These are phyloP conservation scores for Thalassiosira exigua DNA, from an alignment of 352 stramenopile genomes.

Conservation along the genomic window DNA sequence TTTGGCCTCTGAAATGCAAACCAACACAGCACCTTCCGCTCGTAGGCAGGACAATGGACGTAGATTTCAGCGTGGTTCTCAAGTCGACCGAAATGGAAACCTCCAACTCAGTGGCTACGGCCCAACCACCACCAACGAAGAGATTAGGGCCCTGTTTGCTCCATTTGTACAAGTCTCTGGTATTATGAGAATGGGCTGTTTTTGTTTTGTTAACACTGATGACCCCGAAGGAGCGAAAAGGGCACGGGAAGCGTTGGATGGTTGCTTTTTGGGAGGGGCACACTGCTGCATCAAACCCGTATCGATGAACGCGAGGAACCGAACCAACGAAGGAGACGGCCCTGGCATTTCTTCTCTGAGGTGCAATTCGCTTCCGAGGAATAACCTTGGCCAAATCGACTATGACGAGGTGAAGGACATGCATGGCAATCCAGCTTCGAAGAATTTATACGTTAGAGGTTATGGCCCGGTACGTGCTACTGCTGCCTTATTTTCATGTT, in stretches of 20 bases:
- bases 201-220: conserved; percentile 83
- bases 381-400: conserved; percentile 53
- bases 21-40: no score
- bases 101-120: conserved; percentile 84
- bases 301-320: conserved; percentile 43
- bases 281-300: conserved; percentile 80
- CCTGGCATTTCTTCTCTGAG: not conserved
- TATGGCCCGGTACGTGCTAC: conserved; percentile 66
- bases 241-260: conserved; percentile 74
- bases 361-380: conserved; percentile 33
- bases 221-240: conserved; percentile 71
- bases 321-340: conserved; percentile 11
- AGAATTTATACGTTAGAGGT: conserved; percentile 83
- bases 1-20: no score
- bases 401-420: conserved; percentile 64
- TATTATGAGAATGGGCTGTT: conserved; percentile 78
- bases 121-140: conserved; percentile 70
- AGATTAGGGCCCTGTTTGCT: conserved; percentile 81
- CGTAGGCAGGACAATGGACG: no score
- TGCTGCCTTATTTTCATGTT: conserved; percentile 10
- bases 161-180: conserved; percentile 81
- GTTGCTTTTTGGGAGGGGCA: conserved; percentile 70
- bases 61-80: no score
- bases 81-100: no score
- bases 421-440: conserved; percentile 80